Evolutionary conservation across 345 rosid genomes (phyloP).

Genomic region (Eucalyptus guilfoylei): DNA sequence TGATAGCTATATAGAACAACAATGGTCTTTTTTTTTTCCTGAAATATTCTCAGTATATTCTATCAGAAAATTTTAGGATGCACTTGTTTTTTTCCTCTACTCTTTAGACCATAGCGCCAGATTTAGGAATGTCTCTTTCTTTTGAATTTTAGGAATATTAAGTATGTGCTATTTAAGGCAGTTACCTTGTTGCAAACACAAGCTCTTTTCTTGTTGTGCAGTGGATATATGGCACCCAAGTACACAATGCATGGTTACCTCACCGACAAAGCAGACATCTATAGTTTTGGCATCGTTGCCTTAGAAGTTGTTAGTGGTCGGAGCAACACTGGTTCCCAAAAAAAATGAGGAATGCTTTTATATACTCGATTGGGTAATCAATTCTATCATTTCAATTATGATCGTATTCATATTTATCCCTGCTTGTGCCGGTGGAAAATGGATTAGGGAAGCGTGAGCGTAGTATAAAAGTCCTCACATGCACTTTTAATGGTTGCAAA

Average conservation of each 20-base stretch:
- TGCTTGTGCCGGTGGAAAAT: background rate
- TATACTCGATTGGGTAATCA: constrained; percentile 17
- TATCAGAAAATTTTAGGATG: too few species aligned
- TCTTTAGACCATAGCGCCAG: background rate
- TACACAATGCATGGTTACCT: too few species aligned
- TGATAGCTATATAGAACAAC: background rate
- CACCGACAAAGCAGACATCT: too few species aligned
- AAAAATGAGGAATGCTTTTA: background rate
- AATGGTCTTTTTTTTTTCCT: background rate
- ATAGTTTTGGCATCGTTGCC: too few species aligned
- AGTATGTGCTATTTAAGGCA: background rate
- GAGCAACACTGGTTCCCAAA: background rate
- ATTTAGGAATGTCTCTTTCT: background rate
- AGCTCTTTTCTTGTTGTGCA: too few species aligned
- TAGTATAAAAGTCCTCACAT: background rate
- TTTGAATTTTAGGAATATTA: background rate
- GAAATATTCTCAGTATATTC: background rate
- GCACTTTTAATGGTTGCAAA: background rate
- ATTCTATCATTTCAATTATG: background rate
- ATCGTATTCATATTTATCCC: accelerated
- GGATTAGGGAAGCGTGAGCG: background rate
- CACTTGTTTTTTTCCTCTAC: too few species aligned
- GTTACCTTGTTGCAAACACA: too few species aligned
- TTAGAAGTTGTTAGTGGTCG: constrained; percentile 8
- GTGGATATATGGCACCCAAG: too few species aligned